Percentiles rank a stretch among this genome's conserved stretches.
Conservation (phyloP, 768 basidiomycete genomes). For the Naganishia vishniacii region DNA sequence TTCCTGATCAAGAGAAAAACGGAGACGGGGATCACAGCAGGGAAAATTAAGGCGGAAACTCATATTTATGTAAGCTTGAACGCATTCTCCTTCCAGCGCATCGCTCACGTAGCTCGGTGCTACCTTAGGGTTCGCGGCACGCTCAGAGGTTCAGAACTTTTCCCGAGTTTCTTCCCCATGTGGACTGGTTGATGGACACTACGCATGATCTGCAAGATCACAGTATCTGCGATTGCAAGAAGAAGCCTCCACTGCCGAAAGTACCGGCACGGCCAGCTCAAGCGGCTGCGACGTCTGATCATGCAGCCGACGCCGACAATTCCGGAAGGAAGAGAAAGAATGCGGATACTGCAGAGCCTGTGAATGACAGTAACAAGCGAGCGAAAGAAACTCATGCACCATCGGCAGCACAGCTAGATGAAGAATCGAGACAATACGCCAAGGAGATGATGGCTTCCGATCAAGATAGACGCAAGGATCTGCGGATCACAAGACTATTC, state of each 20-base stretch:
- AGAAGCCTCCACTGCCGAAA: conserved; percentile 6
- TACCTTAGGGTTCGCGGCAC: conserved; percentile 2
- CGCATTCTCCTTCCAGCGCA: neutral
- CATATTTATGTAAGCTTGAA: neutral
- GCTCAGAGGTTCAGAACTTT: conserved; percentile 1
- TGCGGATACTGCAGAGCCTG: neutral
- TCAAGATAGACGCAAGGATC: conserved; percentile 11
- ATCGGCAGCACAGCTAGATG: neutral
- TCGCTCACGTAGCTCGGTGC: neutral
- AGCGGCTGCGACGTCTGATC: neutral
- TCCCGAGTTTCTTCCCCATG: conserved; percentile 7
- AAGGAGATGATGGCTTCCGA: conserved; percentile 17
- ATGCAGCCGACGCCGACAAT: neutral
- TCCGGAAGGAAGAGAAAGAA: conserved; percentile 1
- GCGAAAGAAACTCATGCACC: neutral
- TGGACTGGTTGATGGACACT: conserved; percentile 6
- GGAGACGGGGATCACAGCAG: neutral
- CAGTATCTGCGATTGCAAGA: conserved; percentile 1
- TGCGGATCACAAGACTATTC: conserved; percentile 3
- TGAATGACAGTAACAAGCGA: neutral
- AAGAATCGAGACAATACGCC: conserved; percentile 1
- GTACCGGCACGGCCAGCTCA: neutral
- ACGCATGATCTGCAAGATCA: conserved; percentile 1
- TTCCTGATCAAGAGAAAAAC: conserved; percentile 16
- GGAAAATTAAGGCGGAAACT: conserved; percentile 3